These are phyloP conservation scores for Scheffersomyces lignosus DNA, from an alignment of 805 yeast genomes.

Conservation along the genomic window DNA sequence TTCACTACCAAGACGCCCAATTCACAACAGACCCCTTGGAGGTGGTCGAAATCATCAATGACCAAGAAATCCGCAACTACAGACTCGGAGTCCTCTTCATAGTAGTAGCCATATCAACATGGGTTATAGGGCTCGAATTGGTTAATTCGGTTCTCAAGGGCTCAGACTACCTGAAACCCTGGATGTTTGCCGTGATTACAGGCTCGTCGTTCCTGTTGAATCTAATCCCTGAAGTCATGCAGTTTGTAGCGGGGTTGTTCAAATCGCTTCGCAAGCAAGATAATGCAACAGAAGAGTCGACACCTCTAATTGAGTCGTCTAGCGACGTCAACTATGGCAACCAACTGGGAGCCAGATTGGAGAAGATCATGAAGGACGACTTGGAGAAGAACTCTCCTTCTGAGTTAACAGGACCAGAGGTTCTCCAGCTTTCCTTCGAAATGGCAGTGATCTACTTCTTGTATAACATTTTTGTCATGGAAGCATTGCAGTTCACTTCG, in stretches of 20 bases:
- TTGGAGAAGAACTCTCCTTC: slow-evolving; percentile 5
- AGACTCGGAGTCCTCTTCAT: slow-evolving; percentile 44
- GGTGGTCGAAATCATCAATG: slow-evolving; percentile 35
- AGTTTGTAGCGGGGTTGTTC: neutral
- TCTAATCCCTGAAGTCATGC: slow-evolving; percentile 36
- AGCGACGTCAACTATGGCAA: no score
- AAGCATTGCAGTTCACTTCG: slow-evolving; percentile 48
- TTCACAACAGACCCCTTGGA: slow-evolving; percentile 19
- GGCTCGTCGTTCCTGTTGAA: slow-evolving; percentile 50
- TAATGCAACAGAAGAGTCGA: neutral
- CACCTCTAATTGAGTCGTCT: neutral
- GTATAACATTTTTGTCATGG: slow-evolving; percentile 41
- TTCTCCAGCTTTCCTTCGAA: slow-evolving; percentile 36
- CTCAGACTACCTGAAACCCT: slow-evolving; percentile 49
- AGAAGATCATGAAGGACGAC: neutral
- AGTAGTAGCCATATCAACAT: slow-evolving; percentile 41
- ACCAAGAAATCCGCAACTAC: slow-evolving; percentile 44
- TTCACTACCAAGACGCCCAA: neutral
- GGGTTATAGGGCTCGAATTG: slow-evolving; percentile 52
- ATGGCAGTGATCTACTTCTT: slow-evolving; percentile 42
- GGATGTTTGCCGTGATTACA: slow-evolving; percentile 46
- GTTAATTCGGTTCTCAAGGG: slow-evolving; percentile 51
- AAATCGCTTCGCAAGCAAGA: neutral
- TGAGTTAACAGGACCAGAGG: slow-evolving; percentile 27
- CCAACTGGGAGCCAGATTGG: neutral